Evolutionary conservation across 2,329 filamentous ascomycete species (phyloP), one percentile per base, ranked within the genome.

Genomic region (Magnaporthiopsis rhizophila): DNA sequence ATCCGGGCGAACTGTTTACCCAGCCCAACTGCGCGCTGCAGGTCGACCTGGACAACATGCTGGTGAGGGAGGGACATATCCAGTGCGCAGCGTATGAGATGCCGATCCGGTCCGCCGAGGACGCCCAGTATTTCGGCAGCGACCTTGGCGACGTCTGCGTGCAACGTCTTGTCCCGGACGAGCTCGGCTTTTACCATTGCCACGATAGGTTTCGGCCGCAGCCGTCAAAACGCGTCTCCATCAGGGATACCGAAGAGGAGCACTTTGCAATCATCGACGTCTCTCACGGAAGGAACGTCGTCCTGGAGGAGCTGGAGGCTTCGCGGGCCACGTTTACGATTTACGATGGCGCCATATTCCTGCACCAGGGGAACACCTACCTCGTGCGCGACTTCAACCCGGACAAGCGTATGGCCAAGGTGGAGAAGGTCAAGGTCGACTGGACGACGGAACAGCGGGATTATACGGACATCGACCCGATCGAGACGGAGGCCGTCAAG

Each of bases 51-150:
- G 83, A 89, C 59, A 98, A 97, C 69, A 87, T 97, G 79, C 85
- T 98, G 4, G 89, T 97, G 7, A 81, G 95, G 0, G 95, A 98
- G 79, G 94, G 93, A 0, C 95, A 99, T 72, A 82, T 99, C 8
- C 95, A 99, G 75, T 99, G 95, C 71, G 95, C 95, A 0, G 95
- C 95, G 2, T 90, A 91, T 71, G 95, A 99, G 73, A 93, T 97
- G 88, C 94, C 95, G 0, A 91, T 99, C 65, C 84, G 85, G n/a
- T 85, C 91, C 0, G 83, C 83, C 30, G 85, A 90, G 67, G 95
- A 99, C 73, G 78, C 79, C 2, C 73, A 79, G 26, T 99, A 96
- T 74, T 97, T 99, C 72, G 91, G 92, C 3, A 79, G 85, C 13
- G 86, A 90, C 64, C 81, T 98, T 2, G 75, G 80, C 0, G 83